Evolutionary conservation across 2,329 filamentous ascomycete species (phyloP), one percentile per base, ranked within the genome.

Genomic region (Akanthomyces lecanii): DNA sequence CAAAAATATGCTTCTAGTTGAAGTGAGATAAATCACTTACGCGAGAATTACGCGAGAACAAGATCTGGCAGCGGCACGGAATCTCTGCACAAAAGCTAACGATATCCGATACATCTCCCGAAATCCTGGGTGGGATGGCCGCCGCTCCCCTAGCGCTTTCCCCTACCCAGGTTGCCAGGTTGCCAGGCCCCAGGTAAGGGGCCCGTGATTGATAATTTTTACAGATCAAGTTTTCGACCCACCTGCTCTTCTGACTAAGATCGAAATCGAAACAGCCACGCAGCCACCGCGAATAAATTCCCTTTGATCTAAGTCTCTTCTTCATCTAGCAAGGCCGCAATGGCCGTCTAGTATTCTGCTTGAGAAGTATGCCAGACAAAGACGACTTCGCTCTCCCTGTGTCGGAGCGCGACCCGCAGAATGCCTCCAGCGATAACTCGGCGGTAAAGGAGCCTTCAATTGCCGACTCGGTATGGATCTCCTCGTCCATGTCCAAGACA

Each of bases 401-500:
- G 10, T 50, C 52, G 30, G 36, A 55, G 42, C 44, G 21, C 5
- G 45, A 50, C n/a, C 14, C 4, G 36, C 51, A 23, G n/a, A 56
- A 62, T 33, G 44, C 21, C 10, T 38, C 30, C n/a, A 56, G 52
- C 52, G 52, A 56, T 45, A 16, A 42, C 33, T 56, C 42, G 18
- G 36, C 44, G 23, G 45, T n/a, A 2, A 56, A 51, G 45, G 45
- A 42, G 7, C 33, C 60, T 4, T 62, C 60, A 1, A 56, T 50
- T 50, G 50, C 55, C 40, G 48, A 54, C n/a, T 63, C 62, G 30
- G 55, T 55, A 4, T 71, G 70, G 70, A 61, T 69, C 2, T 64
- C 67, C 8, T 52, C 68, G 28, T 65, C 66, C 54, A 65, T 71
- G 21, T 70, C 71, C 2, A 63, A 68, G 12, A 53, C 66, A 0